A percentile compares a stretch with the other conserved stretches of the same genome.
Conservation (phyloP, 176 grass and related monocot genomes). For the Oryza glaberrima region DNA sequence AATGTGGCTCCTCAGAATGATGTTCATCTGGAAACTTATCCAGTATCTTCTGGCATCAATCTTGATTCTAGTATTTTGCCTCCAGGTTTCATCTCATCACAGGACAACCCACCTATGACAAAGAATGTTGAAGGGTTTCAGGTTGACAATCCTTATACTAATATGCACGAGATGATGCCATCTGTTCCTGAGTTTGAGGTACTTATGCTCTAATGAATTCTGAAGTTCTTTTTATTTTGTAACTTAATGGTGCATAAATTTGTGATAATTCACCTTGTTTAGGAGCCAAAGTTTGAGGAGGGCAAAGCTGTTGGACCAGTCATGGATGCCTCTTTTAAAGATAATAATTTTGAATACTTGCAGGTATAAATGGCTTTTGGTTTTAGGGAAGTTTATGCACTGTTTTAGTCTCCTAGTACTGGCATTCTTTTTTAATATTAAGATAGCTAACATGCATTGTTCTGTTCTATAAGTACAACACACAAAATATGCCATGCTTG, state of each 20-base stretch:
- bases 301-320: conserved; percentile 53
- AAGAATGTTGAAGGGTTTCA: conserved; percentile 70
- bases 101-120: conserved; percentile 34
- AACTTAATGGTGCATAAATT: conserved; percentile 2
- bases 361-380: conserved; percentile 65
- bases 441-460: background rate
- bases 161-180: conserved; percentile 68
- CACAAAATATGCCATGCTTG: conserved; percentile 2
- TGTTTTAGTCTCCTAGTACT: conserved; percentile 18
- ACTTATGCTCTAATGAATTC: conserved; percentile 38
- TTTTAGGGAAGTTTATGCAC: conserved; percentile 33
- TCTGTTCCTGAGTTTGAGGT: conserved; percentile 79
- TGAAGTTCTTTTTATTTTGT: background rate
- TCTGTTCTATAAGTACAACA: conserved; percentile 23
- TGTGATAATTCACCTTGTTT: conserved; percentile 35
- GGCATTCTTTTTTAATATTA: conserved; percentile 31
- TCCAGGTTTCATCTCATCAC: conserved; percentile 54
- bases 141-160: conserved; percentile 84
- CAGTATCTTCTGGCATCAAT: conserved; percentile 49
- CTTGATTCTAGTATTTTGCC: conserved; percentile 43
- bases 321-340: conserved; percentile 65
- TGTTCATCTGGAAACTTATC: conserved; percentile 51
- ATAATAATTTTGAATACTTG: conserved; percentile 87
- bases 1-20: conserved; percentile 56
- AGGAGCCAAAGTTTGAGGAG: conserved; percentile 79